Conservation (phyloP, 1,284 basidiomycete genomes). For the Apiotrichum gracile region DNA sequence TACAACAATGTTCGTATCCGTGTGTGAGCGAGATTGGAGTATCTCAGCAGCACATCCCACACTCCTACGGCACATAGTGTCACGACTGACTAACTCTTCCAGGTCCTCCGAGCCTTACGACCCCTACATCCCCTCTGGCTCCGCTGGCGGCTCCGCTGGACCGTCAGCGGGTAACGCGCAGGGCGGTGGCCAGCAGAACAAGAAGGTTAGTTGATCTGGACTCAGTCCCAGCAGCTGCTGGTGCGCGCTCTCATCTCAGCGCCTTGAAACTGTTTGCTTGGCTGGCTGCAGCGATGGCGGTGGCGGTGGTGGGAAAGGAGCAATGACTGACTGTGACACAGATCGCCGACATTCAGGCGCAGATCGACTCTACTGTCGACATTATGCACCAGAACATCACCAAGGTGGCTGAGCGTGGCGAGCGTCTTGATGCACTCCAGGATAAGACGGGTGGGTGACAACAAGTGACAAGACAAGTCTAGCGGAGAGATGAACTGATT, state of each 20-base stretch:
- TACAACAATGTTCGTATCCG: no score
- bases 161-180: constrained; percentile 14
- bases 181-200: constrained; percentile 50
- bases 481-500: not conserved
- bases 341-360: constrained; percentile 85
- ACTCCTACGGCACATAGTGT: not conserved
- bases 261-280: no score
- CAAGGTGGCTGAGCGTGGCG: constrained; percentile 83
- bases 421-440: constrained; percentile 84
- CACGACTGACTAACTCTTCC: not conserved
- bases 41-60: no score
- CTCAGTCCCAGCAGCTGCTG: no score
- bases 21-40: no score
- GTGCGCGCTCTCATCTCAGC: no score
- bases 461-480: not conserved
- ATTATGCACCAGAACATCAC: constrained; percentile 98
- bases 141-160: constrained; percentile 58
- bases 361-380: constrained; percentile 91
- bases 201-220: constrained; percentile 55
- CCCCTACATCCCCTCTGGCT: constrained; percentile 82
- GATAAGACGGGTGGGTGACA: constrained; percentile 88
- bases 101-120: constrained; percentile 74
- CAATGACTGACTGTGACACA: constrained; percentile 37
- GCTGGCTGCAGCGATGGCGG: no score
- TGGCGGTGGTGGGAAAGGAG: no score